Conservation (phyloP, 2,329 filamentous ascomycete species). For the Tolypocladium capitatum region DNA sequence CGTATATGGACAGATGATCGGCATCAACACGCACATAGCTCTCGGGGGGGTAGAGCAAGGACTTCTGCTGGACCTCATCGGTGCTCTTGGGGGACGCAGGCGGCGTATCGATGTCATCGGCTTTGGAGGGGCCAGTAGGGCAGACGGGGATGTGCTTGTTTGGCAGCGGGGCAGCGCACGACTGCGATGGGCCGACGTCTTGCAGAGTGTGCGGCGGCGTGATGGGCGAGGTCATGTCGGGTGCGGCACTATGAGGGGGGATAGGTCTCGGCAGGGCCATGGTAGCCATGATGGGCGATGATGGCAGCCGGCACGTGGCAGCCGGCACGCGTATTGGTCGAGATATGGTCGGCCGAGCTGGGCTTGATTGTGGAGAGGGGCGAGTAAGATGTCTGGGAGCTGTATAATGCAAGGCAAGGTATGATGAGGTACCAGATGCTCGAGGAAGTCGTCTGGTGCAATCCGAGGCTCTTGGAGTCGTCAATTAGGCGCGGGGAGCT, state of each 20-base stretch:
- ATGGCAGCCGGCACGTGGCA: background rate
- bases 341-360: background rate
- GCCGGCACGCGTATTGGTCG: background rate
- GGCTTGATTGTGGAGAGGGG: background rate
- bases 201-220: conserved; percentile 28
- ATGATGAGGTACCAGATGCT: background rate
- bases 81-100: conserved; percentile 52
- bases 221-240: conserved; percentile 23
- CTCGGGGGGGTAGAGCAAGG: conserved; percentile 63
- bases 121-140: conserved; percentile 57
- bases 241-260: conserved; percentile 29
- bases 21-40: conserved; percentile 39
- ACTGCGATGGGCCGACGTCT: conserved; percentile 9
- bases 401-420: background rate
- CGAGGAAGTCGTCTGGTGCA: background rate
- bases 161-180: conserved; percentile 40
- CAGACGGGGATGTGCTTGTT: conserved; percentile 89
- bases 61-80: conserved; percentile 43
- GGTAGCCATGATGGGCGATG: conserved; percentile 32
- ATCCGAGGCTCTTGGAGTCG: background rate
- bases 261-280: conserved; percentile 38
- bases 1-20: conserved; percentile 51
- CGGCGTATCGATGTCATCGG: conserved; percentile 44
- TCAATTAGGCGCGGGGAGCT: background rate
- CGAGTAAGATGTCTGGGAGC: background rate